Evolutionary conservation across 352 stramenopile genomes (phyloP).

Genomic region (Phytophthora ramorum): DNA sequence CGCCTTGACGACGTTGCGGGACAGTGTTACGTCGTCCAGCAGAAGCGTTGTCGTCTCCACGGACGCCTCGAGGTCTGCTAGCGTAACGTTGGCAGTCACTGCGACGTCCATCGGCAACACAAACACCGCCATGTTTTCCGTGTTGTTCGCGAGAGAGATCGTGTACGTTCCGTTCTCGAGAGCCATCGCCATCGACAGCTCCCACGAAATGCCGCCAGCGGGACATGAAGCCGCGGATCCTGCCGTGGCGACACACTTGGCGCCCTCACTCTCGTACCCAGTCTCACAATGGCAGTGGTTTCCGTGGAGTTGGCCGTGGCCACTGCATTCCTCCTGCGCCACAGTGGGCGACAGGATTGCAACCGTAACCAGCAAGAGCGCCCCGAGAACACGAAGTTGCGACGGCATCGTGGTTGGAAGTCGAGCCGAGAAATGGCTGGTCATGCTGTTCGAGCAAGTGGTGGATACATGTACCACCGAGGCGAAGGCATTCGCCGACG

Average conservation of each 20-base stretch:
- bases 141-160: constrained; percentile 49
- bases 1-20: constrained; percentile 52
- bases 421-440: constrained; percentile 15
- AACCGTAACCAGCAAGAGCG: constrained; percentile 23
- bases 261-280: constrained; percentile 48
- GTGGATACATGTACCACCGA: too few relatives aligned
- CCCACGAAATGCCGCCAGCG: constrained; percentile 46
- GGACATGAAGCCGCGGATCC: constrained; percentile 34
- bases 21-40: constrained; percentile 48
- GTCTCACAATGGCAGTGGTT: constrained; percentile 57
- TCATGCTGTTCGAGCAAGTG: constrained; percentile 1
- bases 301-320: constrained; percentile 47
- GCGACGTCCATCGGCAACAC: constrained; percentile 42
- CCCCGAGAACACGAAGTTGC: background rate
- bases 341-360: constrained; percentile 13
- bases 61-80: constrained; percentile 36
- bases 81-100: constrained; percentile 16
- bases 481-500: constrained; percentile 1
- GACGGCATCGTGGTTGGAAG: constrained; percentile 1
- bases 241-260: constrained; percentile 40
- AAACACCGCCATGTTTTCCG: constrained; percentile 55
- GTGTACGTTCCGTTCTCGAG: constrained; percentile 58
- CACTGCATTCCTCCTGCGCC: constrained; percentile 47
- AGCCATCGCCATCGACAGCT: constrained; percentile 46
- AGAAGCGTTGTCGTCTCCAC: constrained; percentile 27